Evolutionary conservation across 441 rosid genomes (phyloP).

Genomic region (Pelargonium cotyledonis): DNA sequence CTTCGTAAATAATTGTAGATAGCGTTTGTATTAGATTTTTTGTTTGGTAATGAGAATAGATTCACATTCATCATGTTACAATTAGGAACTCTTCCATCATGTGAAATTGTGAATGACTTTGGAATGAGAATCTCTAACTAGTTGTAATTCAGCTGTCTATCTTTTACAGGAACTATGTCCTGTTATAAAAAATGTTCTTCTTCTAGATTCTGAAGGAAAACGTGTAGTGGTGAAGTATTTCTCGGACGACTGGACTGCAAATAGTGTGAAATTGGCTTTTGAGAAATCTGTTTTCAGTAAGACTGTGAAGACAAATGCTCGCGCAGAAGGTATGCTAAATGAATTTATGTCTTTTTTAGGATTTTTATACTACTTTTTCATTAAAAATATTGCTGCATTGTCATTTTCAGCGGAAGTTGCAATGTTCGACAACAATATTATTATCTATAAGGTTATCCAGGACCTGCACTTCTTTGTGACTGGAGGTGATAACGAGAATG

Average conservation of each 20-base stretch:
- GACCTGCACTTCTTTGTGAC: slow-evolving; percentile 69
- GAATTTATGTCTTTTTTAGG: neutral
- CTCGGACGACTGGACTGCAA: slow-evolving; percentile 85
- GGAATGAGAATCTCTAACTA: neutral
- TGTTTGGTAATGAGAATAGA: no score
- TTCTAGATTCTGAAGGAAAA: slow-evolving; percentile 89
- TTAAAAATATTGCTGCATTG: neutral
- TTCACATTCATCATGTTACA: no score
- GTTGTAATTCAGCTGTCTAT: neutral
- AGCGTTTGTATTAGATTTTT: no score
- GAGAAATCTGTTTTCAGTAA: slow-evolving; percentile 62
- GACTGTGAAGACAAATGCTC: slow-evolving; percentile 80
- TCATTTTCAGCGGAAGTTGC: slow-evolving; percentile 52
- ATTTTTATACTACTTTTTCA: neutral
- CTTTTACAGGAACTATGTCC: slow-evolving; percentile 62
- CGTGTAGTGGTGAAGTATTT: slow-evolving; percentile 83
- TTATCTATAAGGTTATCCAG: slow-evolving; percentile 52
- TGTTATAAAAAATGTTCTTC: slow-evolving; percentile 71
- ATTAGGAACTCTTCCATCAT: no score
- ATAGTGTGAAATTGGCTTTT: slow-evolving; percentile 58
- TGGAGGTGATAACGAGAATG: slow-evolving; percentile 70
- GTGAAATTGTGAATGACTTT: neutral
- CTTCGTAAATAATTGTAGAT: no score
- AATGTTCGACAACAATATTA: slow-evolving; percentile 48
- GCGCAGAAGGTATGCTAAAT: slow-evolving; percentile 56